These are phyloP conservation scores for Carex scoparia DNA, from an alignment of 176 grass and related monocot species.

Conservation along the genomic window DNA sequence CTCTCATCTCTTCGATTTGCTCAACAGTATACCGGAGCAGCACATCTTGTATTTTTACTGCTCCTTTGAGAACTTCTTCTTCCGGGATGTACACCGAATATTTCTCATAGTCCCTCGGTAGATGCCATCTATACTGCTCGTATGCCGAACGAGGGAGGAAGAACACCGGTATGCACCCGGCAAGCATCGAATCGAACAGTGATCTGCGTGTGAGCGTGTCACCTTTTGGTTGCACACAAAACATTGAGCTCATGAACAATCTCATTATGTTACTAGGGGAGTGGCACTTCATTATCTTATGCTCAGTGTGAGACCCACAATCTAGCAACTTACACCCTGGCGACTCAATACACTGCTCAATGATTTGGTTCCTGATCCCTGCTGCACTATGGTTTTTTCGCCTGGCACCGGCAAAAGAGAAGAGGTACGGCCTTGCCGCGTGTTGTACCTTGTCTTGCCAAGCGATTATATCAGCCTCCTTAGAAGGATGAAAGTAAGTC, in stretches of 20 bases:
- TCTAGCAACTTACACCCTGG: constrained; percentile 44
- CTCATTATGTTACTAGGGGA: constrained; percentile 54
- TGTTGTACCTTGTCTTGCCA: constrained; percentile 58
- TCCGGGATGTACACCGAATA: constrained; percentile 72
- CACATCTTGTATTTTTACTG: constrained; percentile 53
- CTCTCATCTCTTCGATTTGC: constrained; percentile 47
- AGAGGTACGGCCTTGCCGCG: constrained; percentile 37
- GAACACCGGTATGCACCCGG: constrained; percentile 79
- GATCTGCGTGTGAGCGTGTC: constrained; percentile 61
- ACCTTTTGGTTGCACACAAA: constrained; percentile 72
- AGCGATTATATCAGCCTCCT: constrained; percentile 39
- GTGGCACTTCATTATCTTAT: constrained; percentile 33
- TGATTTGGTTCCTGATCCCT: constrained; percentile 55
- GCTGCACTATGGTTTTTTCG: constrained; percentile 36
- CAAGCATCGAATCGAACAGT: constrained; percentile 62
- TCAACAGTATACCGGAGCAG: constrained; percentile 39
- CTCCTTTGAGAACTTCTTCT: constrained; percentile 36
- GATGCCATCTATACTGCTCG: constrained; percentile 68
- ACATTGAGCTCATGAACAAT: constrained; percentile 54
- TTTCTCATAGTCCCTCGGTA: constrained; percentile 32
- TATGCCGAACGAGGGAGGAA: constrained; percentile 52
- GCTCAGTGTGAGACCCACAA: constrained; percentile 6
- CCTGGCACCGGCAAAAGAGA: constrained; percentile 61
- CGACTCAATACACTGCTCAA: constrained; percentile 49
- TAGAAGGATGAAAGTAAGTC: constrained; percentile 72